Evolutionary conservation across 2,329 filamentous ascomycete species (phyloP).

Genomic region (Chaetomiaceae sp.): DNA sequence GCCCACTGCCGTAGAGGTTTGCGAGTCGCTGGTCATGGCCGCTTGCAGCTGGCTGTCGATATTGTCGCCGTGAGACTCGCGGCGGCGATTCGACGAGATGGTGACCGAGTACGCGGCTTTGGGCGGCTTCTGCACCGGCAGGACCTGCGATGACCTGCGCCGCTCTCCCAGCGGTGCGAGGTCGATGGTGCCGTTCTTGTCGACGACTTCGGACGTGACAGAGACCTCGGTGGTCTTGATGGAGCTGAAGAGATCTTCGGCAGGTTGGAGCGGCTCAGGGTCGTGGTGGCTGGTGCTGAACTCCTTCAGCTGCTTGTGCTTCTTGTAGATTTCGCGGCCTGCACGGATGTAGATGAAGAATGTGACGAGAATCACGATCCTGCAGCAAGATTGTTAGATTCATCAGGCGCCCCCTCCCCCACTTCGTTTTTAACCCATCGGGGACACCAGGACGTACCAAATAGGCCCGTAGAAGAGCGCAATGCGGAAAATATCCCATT

Average conservation of each 20-base stretch:
- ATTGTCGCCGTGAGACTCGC: conserved; percentile 25
- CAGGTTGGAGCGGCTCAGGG: conserved; percentile 34
- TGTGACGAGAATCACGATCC: conserved; percentile 57
- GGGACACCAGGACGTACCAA: conserved; percentile 46
- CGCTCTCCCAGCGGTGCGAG: conserved; percentile 31
- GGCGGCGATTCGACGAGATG: conserved; percentile 39
- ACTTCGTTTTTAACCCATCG: too few species aligned
- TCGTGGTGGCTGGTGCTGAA: conserved; percentile 47
- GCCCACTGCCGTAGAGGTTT: too few species aligned
- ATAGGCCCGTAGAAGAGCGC: conserved; percentile 69
- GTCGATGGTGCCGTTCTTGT: conserved; percentile 29
- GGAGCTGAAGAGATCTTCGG: conserved; percentile 44
- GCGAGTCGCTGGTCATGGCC: conserved; percentile 17
- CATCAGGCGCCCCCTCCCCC: too few species aligned
- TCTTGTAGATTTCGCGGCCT: conserved; percentile 63
- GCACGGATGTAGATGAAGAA: conserved; percentile 62
- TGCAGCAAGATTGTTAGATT: conserved; percentile 29
- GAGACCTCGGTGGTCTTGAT: conserved; percentile 60
- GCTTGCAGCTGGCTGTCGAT: conserved; percentile 24
- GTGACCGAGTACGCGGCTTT: conserved; percentile 44
- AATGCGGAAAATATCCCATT: conserved; percentile 69
- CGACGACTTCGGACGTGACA: conserved; percentile 49
- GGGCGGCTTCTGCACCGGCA: conserved; percentile 7
- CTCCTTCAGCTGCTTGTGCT: conserved; percentile 56
- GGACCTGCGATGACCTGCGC: conserved; percentile 19